Evolutionary conservation across 352 stramenopile species (phyloP).

Genomic region (Pythium sukuiense): DNA sequence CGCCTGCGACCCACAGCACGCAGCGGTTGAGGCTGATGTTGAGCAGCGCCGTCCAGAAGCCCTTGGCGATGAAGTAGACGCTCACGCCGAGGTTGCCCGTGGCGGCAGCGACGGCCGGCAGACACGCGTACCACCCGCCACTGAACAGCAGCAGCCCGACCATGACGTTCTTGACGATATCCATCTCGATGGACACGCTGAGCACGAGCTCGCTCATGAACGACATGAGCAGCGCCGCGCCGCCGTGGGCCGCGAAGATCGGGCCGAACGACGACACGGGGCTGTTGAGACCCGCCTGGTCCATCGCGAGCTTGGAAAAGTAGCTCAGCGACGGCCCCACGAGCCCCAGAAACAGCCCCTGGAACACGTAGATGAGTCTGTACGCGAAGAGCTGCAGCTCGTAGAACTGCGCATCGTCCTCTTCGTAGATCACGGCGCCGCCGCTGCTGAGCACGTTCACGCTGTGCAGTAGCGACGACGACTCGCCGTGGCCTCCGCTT

Average conservation of each 20-base stretch:
- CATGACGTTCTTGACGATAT: constrained; percentile 73
- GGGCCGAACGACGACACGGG: constrained; percentile 68
- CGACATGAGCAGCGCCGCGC: constrained; percentile 67
- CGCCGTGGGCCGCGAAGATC: constrained; percentile 74
- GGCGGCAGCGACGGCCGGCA: constrained; percentile 54
- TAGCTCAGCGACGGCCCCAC: constrained; percentile 64
- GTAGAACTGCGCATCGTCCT: constrained; percentile 38
- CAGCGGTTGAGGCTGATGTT: constrained; percentile 81
- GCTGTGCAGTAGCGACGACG: constrained; percentile 27
- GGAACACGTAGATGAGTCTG: constrained; percentile 63
- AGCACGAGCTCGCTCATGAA: constrained; percentile 82
- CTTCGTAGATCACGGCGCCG: constrained; percentile 27
- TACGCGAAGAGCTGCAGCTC: constrained; percentile 68
- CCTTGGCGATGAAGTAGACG: constrained; percentile 77
- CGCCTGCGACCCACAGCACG: constrained; percentile 63
- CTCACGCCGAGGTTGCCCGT: constrained; percentile 63
- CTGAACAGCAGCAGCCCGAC: constrained; percentile 56
- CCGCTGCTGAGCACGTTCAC: constrained; percentile 7
- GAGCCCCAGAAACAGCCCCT: constrained; percentile 66
- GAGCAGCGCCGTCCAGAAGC: constrained; percentile 68
- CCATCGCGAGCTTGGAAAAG: constrained; percentile 52
- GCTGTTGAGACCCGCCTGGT: constrained; percentile 39
- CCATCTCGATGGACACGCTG: constrained; percentile 60
- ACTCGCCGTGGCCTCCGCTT: constrained; percentile 6
- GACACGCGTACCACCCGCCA: constrained; percentile 65